Percentiles rank a stretch among this genome's conserved stretches.
phyloP scores from a whole-genome alignment of 2,329 filamentous ascomycete genomes.

The Talaromyces sp. region DNA sequence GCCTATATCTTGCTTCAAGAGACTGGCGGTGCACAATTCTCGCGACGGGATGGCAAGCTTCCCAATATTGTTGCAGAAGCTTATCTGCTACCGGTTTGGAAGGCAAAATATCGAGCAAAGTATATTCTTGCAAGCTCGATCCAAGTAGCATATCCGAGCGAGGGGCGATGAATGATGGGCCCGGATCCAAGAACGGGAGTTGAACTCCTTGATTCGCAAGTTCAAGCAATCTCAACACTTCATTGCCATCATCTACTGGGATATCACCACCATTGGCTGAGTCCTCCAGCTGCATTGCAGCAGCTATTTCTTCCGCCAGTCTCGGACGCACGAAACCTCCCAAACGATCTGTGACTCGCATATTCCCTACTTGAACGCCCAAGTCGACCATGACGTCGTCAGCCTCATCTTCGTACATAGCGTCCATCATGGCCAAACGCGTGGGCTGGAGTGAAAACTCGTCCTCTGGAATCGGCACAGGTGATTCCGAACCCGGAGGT shows the following conservation, averaged over 20 bases:
- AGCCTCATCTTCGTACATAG: slow-evolving; percentile 64
- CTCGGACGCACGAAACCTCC: slow-evolving; percentile 70
- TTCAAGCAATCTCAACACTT: slow-evolving; percentile 16
- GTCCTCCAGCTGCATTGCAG: slow-evolving; percentile 23
- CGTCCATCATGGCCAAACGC: slow-evolving; percentile 62
- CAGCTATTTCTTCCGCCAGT: slow-evolving; percentile 65
- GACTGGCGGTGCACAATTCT: slow-evolving; percentile 66
- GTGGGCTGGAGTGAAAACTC: slow-evolving; percentile 63
- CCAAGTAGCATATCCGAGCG: slow-evolving; percentile 67
- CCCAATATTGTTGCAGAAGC: slow-evolving; percentile 66
- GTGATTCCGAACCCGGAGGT: slow-evolving; percentile 24
- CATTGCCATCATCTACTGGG: slow-evolving; percentile 1
- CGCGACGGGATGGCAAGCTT: slow-evolving; percentile 66
- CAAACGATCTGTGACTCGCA: slow-evolving; percentile 71
- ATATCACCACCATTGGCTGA: not conserved
- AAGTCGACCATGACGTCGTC: slow-evolving; percentile 71
- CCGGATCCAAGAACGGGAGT: slow-evolving; percentile 60
- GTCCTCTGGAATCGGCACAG: slow-evolving; percentile 40
- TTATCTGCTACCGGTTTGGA: slow-evolving; percentile 57
- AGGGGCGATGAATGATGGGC: slow-evolving; percentile 65
- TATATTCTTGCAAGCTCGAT: slow-evolving; percentile 48
- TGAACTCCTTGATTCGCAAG: slow-evolving; percentile 16
- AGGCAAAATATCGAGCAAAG: slow-evolving; percentile 62
- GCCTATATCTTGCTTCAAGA: slow-evolving; percentile 63
- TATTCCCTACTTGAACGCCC: slow-evolving; percentile 68